Conservation (phyloP, 2,329 filamentous ascomycete species). For the Alternaria ventricosa region DNA sequence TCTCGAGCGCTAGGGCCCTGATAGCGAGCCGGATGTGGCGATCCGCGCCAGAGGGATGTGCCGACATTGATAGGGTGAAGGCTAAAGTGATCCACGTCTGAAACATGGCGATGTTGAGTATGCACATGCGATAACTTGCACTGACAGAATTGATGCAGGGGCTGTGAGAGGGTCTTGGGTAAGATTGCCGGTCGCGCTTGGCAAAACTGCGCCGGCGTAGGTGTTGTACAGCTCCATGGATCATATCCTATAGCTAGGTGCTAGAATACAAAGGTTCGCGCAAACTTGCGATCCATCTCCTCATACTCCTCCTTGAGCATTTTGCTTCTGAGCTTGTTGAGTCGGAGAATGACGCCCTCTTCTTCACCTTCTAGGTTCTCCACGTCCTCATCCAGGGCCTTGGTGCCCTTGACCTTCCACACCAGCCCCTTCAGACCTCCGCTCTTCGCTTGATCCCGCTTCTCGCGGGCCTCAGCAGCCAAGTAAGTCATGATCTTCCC, state of each 20-base stretch:
- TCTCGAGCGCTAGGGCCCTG: slow-evolving; percentile 10
- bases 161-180: neutral
- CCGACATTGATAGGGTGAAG: slow-evolving; percentile 15
- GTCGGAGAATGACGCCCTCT: slow-evolving; percentile 41
- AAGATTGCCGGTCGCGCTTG: neutral
- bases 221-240: neutral
- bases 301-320: slow-evolving; percentile 45
- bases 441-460: slow-evolving; percentile 28
- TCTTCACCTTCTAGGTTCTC: slow-evolving; percentile 45
- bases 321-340: slow-evolving; percentile 43
- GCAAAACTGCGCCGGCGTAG: neutral
- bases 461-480: slow-evolving; percentile 54
- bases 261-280: slow-evolving; percentile 46
- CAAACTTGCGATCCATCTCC: slow-evolving; percentile 45
- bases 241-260: slow-evolving; percentile 2
- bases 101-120: slow-evolving; percentile 1
- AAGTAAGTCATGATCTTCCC: slow-evolving; percentile 76
- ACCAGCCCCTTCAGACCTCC: slow-evolving; percentile 27
- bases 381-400: slow-evolving; percentile 36
- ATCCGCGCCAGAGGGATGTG: slow-evolving; percentile 10
- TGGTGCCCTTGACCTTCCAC: slow-evolving; percentile 37
- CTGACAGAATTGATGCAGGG: neutral
- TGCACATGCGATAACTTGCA: neutral
- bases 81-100: slow-evolving; percentile 12
- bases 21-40: slow-evolving; percentile 16